Percentiles rank a stretch among this genome's conserved stretches.
Evolutionary conservation across 2,329 filamentous ascomycete species (phyloP).

Genomic region (Amauroascus niger): DNA sequence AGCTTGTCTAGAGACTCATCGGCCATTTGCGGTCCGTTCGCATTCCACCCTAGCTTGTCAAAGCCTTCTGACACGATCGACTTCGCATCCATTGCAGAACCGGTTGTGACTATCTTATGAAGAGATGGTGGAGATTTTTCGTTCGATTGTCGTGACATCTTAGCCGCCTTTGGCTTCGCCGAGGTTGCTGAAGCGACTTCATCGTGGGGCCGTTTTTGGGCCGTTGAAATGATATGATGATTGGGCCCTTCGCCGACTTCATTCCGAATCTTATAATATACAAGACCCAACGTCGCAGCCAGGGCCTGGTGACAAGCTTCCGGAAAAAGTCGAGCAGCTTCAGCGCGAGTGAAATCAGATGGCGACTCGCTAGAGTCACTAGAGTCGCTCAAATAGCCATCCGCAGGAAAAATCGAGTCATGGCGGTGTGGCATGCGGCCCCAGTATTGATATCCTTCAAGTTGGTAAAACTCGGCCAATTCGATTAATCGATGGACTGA

Average conservation of each 20-base stretch:
- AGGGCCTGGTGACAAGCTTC: slow-evolving; percentile 35
- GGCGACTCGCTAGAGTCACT: slow-evolving; percentile 33
- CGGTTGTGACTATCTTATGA: slow-evolving; percentile 26
- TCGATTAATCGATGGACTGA: slow-evolving; percentile 33
- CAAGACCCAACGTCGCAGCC: slow-evolving; percentile 32
- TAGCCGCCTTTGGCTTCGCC: slow-evolving; percentile 29
- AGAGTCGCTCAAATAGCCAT: slow-evolving; percentile 27
- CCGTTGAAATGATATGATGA: slow-evolving; percentile 22
- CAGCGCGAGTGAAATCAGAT: slow-evolving; percentile 28
- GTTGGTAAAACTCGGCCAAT: slow-evolving; percentile 34
- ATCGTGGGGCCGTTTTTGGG: slow-evolving; percentile 30
- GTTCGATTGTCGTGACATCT: slow-evolving; percentile 27
- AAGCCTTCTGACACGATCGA: slow-evolving; percentile 26
- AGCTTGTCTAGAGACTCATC: slow-evolving; percentile 33
- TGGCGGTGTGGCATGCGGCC: slow-evolving; percentile 27
- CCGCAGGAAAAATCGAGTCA: slow-evolving; percentile 23
- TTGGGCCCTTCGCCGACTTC: slow-evolving; percentile 30
- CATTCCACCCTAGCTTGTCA: slow-evolving; percentile 30
- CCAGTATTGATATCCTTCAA: slow-evolving; percentile 35
- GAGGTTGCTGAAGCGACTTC: slow-evolving; percentile 27
- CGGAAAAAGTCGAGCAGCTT: slow-evolving; percentile 30
- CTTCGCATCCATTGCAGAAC: slow-evolving; percentile 28
- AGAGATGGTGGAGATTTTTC: slow-evolving; percentile 21
- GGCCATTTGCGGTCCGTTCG: slow-evolving; percentile 27
- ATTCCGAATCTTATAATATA: slow-evolving; percentile 36